These are phyloP conservation scores for Pestalotiopsis sp. DNA, from an alignment of 2,329 filamentous ascomycete species.

Conservation along the genomic window DNA sequence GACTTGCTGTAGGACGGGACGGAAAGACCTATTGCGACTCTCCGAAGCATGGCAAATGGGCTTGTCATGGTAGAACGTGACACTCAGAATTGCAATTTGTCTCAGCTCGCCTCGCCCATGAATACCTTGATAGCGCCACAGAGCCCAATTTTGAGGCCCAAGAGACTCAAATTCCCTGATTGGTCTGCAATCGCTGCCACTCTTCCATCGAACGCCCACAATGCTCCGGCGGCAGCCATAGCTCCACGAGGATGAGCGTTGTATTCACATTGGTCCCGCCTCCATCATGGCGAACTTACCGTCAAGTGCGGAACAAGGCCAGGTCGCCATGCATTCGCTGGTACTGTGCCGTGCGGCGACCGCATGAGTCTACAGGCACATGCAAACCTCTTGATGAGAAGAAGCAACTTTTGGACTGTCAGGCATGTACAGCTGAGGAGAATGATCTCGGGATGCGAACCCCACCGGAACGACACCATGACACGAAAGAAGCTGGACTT, in stretches of 20 bases:
- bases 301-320: not conserved
- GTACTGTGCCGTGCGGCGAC: not conserved
- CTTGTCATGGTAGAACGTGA: not conserved
- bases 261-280: not conserved
- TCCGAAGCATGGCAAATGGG: not conserved
- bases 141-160: not conserved
- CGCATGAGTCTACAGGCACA: not conserved
- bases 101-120: not conserved
- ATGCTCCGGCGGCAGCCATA: not conserved
- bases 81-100: not conserved
- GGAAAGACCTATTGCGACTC: not conserved
- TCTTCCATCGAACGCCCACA: not conserved
- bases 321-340: not conserved
- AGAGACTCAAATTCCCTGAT: not conserved
- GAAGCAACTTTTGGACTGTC: not conserved
- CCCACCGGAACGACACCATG: not conserved
- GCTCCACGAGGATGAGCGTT: not conserved
- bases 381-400: not conserved
- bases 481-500: too few species aligned
- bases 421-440: not conserved
- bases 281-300: not conserved
- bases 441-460: not conserved
- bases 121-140: not conserved
- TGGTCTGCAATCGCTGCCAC: not conserved
- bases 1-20: not conserved